Base-by-base conservation (phyloP, 2,329 filamentous ascomycete genomes). In the Dryadomyces quercus-mongolicae region DNA sequence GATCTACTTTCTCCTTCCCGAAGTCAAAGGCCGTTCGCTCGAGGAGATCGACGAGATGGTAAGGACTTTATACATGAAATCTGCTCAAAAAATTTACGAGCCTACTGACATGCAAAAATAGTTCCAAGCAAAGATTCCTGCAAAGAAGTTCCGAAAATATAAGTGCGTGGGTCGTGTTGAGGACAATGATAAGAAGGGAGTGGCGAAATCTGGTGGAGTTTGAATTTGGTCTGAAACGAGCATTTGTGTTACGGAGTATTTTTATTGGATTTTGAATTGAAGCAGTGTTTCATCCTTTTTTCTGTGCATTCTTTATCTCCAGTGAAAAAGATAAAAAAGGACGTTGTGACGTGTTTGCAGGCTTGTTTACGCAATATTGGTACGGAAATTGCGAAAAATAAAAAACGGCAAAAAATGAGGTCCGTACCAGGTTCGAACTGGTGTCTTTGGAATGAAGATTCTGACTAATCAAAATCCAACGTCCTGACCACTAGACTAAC, bases 11-110 rank as follows among this genome's bases (percentile, higher is more conserved):
- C 79, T 68, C 63, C 63, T 79, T 0, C 76, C 77, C 0, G 76
- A 80, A 61, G 74, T 75, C 51, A 77, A 78, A 63, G 74, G 70
- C 49, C 70, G 73, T 21, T 78, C 71, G 0, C 65, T 78, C 3
- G 75, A 76, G 62, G 74, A 80, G 58, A 77, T 78, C 55, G 75
- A 78, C 52, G 74, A 78, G 59, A 78, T 80, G 74, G 71, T 73
- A 62, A 62, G 2, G 49, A 31, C 25, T 31, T 31, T 8, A 31
- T 18, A 40, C n/a, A n/a, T n/a, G n/a, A n/a, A n/a, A n/a, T 15
- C 7, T 15, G n/a, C n/a, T n/a, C n/a, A n/a, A 20, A 16, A 5
- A 2, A 31, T 31, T 22, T 16, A n/a, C 12, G 12, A 55, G 64
- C 54, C 16, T 1, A 9, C 36, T 61, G 54, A 60, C n/a, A 47